Evolutionary conservation across 1,284 basidiomycete species (phyloP), one percentile per base, ranked within the genome.

Genomic region (Ceratobasidium sp.): DNA sequence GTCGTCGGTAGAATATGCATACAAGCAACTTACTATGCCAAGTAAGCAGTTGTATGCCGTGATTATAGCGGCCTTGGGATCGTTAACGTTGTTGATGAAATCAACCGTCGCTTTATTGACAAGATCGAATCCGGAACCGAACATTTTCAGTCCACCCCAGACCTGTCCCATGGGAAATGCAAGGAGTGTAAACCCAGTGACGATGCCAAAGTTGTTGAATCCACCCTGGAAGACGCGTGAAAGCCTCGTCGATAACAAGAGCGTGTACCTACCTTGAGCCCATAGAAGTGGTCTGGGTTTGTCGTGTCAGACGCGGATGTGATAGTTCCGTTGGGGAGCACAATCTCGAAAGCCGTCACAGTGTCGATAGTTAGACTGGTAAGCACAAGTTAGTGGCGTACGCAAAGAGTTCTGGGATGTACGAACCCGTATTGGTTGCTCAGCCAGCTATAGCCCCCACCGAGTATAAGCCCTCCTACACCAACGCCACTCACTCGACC

Each of bases 1-100:
- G n/a, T n/a, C n/a, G n/a, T n/a, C n/a, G n/a, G n/a, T n/a, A n/a
- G n/a, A n/a, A n/a, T n/a, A n/a, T n/a, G n/a, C n/a, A n/a, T n/a
- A n/a, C n/a, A n/a, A n/a, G n/a, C n/a, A n/a, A n/a, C n/a, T n/a
- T n/a, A n/a, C n/a, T n/a, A n/a, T n/a, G n/a, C n/a, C n/a, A n/a
- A n/a, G n/a, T n/a, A n/a, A n/a, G n/a, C n/a, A n/a, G n/a, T n/a
- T n/a, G n/a, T n/a, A n/a, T n/a, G n/a, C n/a, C n/a, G 85, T 82
- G 48, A 90, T 83, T n/a, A 88, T 82, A 1, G 77, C 80, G 4
- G 89, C 90, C 78, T 89, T 90, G 0, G 87, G 86, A 75, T 89
- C 88, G 0, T 77, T 84, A 12, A 84, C 83, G 2, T 81, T 82
- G 8, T 80, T 78, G 1, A 81, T 76, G 77, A 89, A 90, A n/a